A percentile compares a stretch with the other conserved stretches of the same genome.
Conservation (phyloP, 768 basidiomycete genomes). For the Clitopilus hobsonii region DNA sequence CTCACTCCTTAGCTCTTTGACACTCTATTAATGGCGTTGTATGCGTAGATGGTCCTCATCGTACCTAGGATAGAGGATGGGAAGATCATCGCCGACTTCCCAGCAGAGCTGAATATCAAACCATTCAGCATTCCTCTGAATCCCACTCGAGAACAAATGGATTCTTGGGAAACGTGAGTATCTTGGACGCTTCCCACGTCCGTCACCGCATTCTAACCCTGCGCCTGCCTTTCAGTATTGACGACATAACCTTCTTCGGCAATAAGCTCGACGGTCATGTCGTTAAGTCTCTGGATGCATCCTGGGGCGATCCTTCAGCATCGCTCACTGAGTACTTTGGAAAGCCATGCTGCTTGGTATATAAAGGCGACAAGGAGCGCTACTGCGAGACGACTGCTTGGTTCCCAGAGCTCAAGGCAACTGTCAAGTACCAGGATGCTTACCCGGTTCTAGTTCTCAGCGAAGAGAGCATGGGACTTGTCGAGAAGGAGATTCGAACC, state of each 20-base stretch:
- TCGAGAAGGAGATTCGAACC: constrained; percentile 43
- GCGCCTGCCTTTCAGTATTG: constrained; percentile 33
- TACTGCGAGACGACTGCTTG: constrained; percentile 41
- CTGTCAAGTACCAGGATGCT: constrained; percentile 61
- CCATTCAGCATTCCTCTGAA: constrained; percentile 55
- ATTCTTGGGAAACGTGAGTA: constrained; percentile 54
- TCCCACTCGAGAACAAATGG: constrained; percentile 44
- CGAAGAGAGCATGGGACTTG: constrained; percentile 54
- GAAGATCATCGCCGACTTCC: constrained; percentile 37
- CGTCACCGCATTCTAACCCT: neutral
- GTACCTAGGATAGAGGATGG: constrained; percentile 49
- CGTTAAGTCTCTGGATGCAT: constrained; percentile 35
- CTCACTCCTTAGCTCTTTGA: constrained; percentile 27
- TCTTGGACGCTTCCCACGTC: neutral
- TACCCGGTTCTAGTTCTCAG: constrained; percentile 67
- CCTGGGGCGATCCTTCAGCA: constrained; percentile 32
- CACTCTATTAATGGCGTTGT: constrained; percentile 31
- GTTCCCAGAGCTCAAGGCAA: constrained; percentile 56
- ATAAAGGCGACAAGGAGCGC: constrained; percentile 61
- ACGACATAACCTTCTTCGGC: constrained; percentile 47
- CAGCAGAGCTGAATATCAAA: constrained; percentile 50
- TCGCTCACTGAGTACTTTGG: constrained; percentile 64
- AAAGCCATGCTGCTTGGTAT: constrained; percentile 55
- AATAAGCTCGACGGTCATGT: constrained; percentile 63
- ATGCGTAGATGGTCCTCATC: constrained; percentile 62